Conservation (phyloP, 202 grass and related monocot species). For the Carex arenaria region DNA sequence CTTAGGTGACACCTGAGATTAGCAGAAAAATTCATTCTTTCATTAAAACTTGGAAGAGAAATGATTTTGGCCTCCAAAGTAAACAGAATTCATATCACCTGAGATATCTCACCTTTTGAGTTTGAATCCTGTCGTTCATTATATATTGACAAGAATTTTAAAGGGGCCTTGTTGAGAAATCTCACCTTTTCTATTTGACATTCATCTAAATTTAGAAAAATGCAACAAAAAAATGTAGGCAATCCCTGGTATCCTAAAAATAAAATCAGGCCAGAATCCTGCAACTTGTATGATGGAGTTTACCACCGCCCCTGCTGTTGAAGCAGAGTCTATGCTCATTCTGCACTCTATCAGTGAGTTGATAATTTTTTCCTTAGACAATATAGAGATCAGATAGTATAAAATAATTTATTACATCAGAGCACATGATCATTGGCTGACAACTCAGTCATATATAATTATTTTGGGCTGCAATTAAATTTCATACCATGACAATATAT, state of each 20-base stretch:
- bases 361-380: not conserved
- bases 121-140: no score
- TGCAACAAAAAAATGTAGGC: constrained; percentile 35
- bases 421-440: not conserved
- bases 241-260: constrained; percentile 63
- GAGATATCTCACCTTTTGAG: no score
- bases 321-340: constrained; percentile 56
- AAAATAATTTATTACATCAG: not conserved
- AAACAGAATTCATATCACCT: not conserved
- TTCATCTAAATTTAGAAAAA: constrained; percentile 8
- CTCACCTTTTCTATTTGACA: not conserved
- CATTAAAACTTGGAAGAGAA: not conserved
- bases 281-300: constrained; percentile 89
- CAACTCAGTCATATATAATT: not conserved
- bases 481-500: not conserved
- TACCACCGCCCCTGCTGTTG: constrained; percentile 40
- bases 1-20: no score
- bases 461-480: not conserved
- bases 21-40: no score
- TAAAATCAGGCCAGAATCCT: constrained; percentile 60
- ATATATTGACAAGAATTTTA: no score
- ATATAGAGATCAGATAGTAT: not conserved
- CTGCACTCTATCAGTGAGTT: constrained; percentile 56
- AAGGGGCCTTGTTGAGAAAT: no score
- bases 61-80: not conserved